These are phyloP conservation scores for Populus davidiana DNA, from an alignment of 345 rosid species.

Conservation along the genomic window DNA sequence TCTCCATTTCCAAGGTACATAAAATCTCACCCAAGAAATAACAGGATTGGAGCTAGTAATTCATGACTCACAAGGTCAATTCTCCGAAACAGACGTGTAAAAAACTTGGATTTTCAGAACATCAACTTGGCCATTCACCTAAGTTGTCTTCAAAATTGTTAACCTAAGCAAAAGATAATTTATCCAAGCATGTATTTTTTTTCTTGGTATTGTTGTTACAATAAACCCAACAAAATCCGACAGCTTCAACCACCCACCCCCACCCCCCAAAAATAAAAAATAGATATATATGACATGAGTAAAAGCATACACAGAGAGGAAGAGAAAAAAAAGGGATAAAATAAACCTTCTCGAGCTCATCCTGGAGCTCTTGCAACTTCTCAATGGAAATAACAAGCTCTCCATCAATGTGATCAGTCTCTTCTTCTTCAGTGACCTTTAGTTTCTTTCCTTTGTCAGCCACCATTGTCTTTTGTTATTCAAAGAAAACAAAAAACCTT, in stretches of 20 bases:
- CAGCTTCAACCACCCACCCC: too few relatives aligned
- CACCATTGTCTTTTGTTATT: slow-evolving; percentile 7
- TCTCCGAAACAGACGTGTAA: too few relatives aligned
- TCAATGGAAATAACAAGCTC: slow-evolving; percentile 29
- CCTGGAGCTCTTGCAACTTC: slow-evolving; percentile 38
- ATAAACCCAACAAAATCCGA: neutral
- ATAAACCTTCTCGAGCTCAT: slow-evolving; percentile 32
- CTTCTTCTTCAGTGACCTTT: slow-evolving; percentile 24
- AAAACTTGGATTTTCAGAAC: too few relatives aligned
- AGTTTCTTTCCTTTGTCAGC: slow-evolving; percentile 36
- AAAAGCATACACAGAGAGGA: neutral
- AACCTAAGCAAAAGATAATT: neutral
- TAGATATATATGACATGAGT: neutral
- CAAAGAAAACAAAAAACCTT: neutral
- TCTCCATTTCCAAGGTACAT: neutral
- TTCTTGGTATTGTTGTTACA: neutral
- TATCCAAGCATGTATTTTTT: too few relatives aligned
- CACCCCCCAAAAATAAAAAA: neutral
- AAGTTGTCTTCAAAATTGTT: neutral
- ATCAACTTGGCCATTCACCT: too few relatives aligned
- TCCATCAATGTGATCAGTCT: slow-evolving; percentile 14
- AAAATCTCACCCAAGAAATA: neutral
- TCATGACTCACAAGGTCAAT: too few relatives aligned
- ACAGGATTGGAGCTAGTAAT: neutral
- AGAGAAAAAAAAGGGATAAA: neutral